Percentiles rank a stretch among this genome's conserved stretches.
Conservation (phyloP, 1,139 yeast genomes). For the Wickerhamomyces sp. region DNA sequence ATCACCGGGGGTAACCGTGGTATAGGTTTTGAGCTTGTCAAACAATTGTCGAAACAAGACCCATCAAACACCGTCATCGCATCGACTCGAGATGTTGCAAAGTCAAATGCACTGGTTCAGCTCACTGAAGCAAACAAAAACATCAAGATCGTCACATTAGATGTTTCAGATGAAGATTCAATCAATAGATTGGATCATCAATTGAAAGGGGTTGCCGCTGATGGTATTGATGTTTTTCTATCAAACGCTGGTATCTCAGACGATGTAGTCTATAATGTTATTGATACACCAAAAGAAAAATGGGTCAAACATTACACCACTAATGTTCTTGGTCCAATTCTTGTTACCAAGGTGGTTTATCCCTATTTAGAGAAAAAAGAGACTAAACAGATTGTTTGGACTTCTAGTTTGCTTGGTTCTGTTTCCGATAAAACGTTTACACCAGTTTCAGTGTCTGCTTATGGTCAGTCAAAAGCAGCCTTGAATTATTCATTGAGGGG, state of each 20-base stretch:
- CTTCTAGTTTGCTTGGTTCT: slow-evolving; percentile 24
- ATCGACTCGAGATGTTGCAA: slow-evolving; percentile 6
- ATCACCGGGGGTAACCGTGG: slow-evolving; percentile 18
- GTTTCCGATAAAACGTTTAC: slow-evolving; percentile 6
- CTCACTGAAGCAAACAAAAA: slow-evolving; percentile 2
- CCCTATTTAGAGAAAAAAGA: slow-evolving; percentile 15
- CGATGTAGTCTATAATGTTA: background rate
- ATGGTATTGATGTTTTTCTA: slow-evolving; percentile 12
- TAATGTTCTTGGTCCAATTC: slow-evolving; percentile 24
- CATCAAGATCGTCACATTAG: slow-evolving; percentile 8
- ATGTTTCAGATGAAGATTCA: slow-evolving; percentile 7
- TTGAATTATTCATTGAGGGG: slow-evolving; percentile 24
- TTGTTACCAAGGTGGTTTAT: slow-evolving; percentile 17
- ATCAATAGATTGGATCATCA: slow-evolving; percentile 1
- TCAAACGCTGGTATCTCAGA: slow-evolving; percentile 7
- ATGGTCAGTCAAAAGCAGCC: slow-evolving; percentile 32
- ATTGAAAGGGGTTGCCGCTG: slow-evolving; percentile 1
- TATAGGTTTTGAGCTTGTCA: slow-evolving; percentile 10
- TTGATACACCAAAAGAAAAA: background rate
- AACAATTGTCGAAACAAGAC: background rate
- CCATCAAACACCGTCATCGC: slow-evolving; percentile 6
- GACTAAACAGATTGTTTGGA: slow-evolving; percentile 18
- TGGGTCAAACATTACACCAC: slow-evolving; percentile 3
- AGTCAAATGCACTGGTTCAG: slow-evolving; percentile 3
- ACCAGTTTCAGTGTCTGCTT: slow-evolving; percentile 19